Evolutionary conservation across 306 rosid genomes (phyloP).

Genomic region (Cicer cuneatum): DNA sequence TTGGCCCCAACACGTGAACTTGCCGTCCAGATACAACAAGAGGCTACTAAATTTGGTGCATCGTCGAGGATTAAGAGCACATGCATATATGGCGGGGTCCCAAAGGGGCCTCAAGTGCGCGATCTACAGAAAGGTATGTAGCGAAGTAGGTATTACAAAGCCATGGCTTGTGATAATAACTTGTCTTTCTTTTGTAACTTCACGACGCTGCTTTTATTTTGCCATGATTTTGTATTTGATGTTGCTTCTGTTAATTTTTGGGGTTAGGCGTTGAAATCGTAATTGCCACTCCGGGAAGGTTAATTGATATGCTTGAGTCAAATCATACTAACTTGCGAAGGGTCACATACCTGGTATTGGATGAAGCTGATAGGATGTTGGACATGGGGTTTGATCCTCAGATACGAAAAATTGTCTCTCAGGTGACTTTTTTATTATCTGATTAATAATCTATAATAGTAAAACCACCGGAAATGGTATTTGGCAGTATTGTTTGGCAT

Average conservation of each 20-base stretch:
- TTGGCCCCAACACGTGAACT: constrained; percentile 99
- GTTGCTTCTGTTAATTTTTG: constrained; percentile 35
- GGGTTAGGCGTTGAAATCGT: constrained; percentile 91
- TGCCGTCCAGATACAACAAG: constrained; percentile 96
- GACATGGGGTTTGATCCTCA: constrained; percentile 99
- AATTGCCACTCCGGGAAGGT: constrained; percentile 97
- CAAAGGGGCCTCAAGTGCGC: constrained; percentile 99
- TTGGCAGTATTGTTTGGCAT: constrained; percentile 24
- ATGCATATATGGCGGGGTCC: constrained; percentile 98
- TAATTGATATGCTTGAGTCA: constrained; percentile 98
- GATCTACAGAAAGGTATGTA: constrained; percentile 96
- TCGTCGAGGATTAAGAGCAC: constrained; percentile 94
- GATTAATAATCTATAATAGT: constrained; percentile 34
- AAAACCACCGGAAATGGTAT: neutral
- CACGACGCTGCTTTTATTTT: neutral
- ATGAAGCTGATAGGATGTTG: constrained; percentile 98
- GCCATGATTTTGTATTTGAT: constrained; percentile 22
- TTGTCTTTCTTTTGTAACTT: constrained; percentile 21
- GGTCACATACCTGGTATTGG: constrained; percentile 94
- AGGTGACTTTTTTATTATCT: constrained; percentile 55
- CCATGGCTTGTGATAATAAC: constrained; percentile 31
- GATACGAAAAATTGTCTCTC: constrained; percentile 89
- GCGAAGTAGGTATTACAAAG: constrained; percentile 46
- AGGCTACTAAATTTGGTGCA: constrained; percentile 93
- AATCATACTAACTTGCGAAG: constrained; percentile 96